Evolutionary conservation across 169 alveolate species (phyloP).

Genomic region (Plasmodium gonderi): DNA sequence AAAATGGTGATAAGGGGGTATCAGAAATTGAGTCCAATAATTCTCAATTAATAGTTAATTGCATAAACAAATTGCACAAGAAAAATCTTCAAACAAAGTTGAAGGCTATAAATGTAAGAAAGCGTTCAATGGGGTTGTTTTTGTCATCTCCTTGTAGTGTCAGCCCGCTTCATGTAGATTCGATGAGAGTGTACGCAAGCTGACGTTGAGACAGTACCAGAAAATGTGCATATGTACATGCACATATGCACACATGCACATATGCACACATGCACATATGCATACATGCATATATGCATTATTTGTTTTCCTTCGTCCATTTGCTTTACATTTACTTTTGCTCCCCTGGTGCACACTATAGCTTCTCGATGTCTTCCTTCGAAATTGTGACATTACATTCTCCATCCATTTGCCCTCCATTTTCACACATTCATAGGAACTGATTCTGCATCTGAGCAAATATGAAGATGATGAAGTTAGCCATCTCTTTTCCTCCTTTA

Average conservation of each 20-base stretch:
- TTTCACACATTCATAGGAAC: slow-evolving; percentile 26
- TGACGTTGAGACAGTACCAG: no score
- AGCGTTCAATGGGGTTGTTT: not conserved
- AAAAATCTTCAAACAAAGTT: slow-evolving; percentile 60
- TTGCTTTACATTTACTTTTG: not conserved
- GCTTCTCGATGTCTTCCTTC: not conserved
- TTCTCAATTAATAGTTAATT: slow-evolving; percentile 33
- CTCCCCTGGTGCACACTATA: not conserved
- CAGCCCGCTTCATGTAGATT: no score
- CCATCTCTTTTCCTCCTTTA: slow-evolving; percentile 27
- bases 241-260: no score
- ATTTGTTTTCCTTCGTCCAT: not conserved
- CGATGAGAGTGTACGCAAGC: no score
- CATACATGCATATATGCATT: not conserved
- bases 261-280: no score
- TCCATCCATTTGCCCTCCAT: not conserved
- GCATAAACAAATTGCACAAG: slow-evolving; percentile 52
- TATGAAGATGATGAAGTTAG: slow-evolving; percentile 15
- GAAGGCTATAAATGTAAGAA: slow-evolving; percentile 44
- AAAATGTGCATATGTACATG: no score
- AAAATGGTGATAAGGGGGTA: not conserved
- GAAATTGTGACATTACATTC: not conserved
- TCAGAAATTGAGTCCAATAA: slow-evolving; percentile 29
- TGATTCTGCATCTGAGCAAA: slow-evolving; percentile 2
- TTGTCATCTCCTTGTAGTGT: not conserved